A percentile compares a stretch with the other conserved stretches of the same genome.
Evolutionary conservation across 106 monocot genomes (phyloP).

Genomic region (Dioscorea zingiberensis): DNA sequence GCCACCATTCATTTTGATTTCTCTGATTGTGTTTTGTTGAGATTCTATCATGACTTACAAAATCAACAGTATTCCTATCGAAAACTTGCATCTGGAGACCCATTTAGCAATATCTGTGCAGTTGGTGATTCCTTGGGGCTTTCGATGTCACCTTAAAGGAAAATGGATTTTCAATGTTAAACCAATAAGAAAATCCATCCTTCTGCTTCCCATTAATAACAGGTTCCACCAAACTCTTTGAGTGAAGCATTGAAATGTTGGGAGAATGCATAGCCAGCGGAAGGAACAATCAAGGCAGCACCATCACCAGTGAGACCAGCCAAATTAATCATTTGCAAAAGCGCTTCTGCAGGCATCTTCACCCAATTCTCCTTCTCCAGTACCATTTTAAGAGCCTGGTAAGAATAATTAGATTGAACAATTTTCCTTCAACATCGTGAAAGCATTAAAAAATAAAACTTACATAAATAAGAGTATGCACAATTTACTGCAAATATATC

Average conservation of each 20-base stretch:
- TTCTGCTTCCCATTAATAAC: constrained; percentile 30
- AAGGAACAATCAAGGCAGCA: constrained; percentile 65
- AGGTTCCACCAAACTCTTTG: constrained; percentile 20
- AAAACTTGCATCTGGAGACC: constrained; percentile 14
- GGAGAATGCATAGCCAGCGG: constrained; percentile 24
- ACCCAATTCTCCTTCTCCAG: constrained; percentile 91
- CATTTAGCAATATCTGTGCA: constrained; percentile 30
- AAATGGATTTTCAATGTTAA: constrained; percentile 72
- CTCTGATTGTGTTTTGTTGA: constrained; percentile 14
- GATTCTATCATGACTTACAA: constrained; percentile 23
- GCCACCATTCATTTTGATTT: constrained; percentile 32
- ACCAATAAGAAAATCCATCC: constrained; percentile 79
- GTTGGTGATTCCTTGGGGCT: constrained; percentile 42
- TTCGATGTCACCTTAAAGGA: constrained; percentile 35
- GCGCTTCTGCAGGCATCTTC: constrained; percentile 63
- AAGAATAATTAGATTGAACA: neutral
- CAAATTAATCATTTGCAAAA: constrained; percentile 68
- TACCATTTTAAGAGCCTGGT: constrained; percentile 92
- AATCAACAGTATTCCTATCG: constrained; percentile 32
- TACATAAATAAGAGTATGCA: too few relatives aligned
- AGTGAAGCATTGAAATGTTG: constrained; percentile 24
- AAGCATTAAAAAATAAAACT: too few relatives aligned
- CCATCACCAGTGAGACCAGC: constrained; percentile 97
- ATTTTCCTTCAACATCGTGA: too few relatives aligned
- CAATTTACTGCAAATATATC: too few relatives aligned